Evolutionary conservation across 2,329 filamentous ascomycete species (phyloP).

Genomic region (Ambrosiella beaveri): DNA sequence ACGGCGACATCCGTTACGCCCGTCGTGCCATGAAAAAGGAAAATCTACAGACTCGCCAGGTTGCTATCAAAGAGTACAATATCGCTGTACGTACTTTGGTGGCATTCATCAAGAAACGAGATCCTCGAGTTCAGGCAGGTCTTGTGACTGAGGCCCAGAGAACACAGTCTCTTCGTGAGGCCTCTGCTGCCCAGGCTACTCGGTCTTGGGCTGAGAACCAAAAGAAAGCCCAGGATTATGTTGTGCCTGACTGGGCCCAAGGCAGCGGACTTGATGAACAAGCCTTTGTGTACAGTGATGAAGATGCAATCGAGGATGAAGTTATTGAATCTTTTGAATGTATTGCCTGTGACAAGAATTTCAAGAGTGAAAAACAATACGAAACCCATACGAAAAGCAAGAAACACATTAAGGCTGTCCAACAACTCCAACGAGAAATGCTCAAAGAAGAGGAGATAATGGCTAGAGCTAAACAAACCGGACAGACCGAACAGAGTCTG

Average conservation of each 20-base stretch:
- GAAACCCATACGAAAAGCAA: conserved; percentile 91
- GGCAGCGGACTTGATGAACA: conserved; percentile 41
- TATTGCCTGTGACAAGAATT: conserved; percentile 58
- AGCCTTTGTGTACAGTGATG: conserved; percentile 35
- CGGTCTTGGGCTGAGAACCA: conserved; percentile 66
- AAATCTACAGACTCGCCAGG: conserved; percentile 69
- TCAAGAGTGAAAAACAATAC: conserved; percentile 84
- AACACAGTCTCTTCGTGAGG: conserved; percentile 59
- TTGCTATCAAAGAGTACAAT: conserved; percentile 76
- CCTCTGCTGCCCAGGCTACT: conserved; percentile 69
- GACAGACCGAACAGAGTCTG: not conserved
- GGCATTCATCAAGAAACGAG: conserved; percentile 75
- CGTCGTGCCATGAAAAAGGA: conserved; percentile 88
- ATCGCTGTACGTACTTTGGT: conserved; percentile 77
- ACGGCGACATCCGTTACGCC: conserved; percentile 71
- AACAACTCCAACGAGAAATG: conserved; percentile 69
- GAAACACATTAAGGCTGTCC: conserved; percentile 78
- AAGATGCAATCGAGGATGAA: conserved; percentile 34
- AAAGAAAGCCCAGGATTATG: conserved; percentile 40
- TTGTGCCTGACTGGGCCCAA: conserved; percentile 23
- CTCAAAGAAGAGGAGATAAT: conserved; percentile 45
- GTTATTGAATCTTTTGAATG: conserved; percentile 51
- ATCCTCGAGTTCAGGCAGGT: conserved; percentile 68
- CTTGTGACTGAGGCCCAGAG: conserved; percentile 64
- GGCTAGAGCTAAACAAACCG: conserved; percentile 17